Base-by-base conservation (phyloP, 106 monocot genomes). In the Iris macrosiphon region DNA sequence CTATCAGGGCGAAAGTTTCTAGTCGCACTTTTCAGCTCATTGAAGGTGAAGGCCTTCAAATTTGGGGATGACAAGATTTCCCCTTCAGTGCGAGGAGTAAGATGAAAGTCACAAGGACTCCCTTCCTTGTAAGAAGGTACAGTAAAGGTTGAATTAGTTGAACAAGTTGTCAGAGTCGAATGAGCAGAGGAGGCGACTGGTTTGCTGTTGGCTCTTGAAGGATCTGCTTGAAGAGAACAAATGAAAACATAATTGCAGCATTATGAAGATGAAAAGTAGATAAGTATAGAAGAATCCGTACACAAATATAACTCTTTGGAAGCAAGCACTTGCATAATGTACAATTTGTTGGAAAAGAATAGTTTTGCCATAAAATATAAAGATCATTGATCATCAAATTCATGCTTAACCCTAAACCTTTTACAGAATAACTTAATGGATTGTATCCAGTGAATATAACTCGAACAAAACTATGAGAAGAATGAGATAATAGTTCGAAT, bases 1-100 rank as follows among this genome's bases (percentile, higher is more conserved):
- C 63, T 71, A 26, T 71, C 71, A 8, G 71, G 62, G 0, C 71
- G 62, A 24, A 71, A 71, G 21, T 63, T 71, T 62, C 62, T 63
- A 4, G 71, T 71, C 2, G 71, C 71, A 57, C 16, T 63, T 61
- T 57, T 71, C 47, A 71, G 56, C 34, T 71, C 71, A 49, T 63
- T 63, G 48, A 71, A 71, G 3, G 71, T 56, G 54, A 63, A 71
- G 34, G 45, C 37, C 63, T 63, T 71, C 49, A 71, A 63, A 19
- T 49, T 62, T 26, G 63, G 43, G 18, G 63, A 56, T n/a, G 71
- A 63, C 40, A 71, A 57, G 1, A 71, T 56, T 34, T 45, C 63
- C 7, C 38, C 29, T 57, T 63, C 63, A 14, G 62, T 62, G 19
- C 26, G 62, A 35, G 27, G 70, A 4, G 24, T 34, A 44, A 44